Percentiles rank a stretch among this genome's conserved stretches.
Conservation (phyloP, 108 stramenopile genomes). For the Skeletonema marinoi region DNA sequence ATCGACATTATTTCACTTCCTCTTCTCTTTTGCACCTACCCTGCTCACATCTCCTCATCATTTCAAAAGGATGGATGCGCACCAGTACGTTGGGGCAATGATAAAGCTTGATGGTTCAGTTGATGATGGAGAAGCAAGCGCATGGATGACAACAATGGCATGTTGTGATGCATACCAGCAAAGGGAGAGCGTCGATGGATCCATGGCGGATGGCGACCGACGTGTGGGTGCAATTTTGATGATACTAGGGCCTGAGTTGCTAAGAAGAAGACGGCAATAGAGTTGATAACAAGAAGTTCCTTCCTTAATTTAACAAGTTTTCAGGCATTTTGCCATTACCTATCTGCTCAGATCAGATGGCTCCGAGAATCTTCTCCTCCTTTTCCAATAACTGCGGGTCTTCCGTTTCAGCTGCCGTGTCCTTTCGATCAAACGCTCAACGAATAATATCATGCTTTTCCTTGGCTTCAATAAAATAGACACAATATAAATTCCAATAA, state of each 20-base stretch:
- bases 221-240: conserved; percentile 74
- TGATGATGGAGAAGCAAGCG: conserved; percentile 83
- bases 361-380: conserved; percentile 3
- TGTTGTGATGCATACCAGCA: conserved; percentile 90
- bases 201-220: conserved; percentile 61
- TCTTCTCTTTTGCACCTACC: conserved; percentile 80
- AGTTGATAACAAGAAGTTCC: not conserved
- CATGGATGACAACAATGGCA: conserved; percentile 88
- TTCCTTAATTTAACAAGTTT: not conserved
- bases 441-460: conserved; percentile 31
- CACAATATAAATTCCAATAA: conserved; percentile 33
- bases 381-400: conserved; percentile 18
- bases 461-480: conserved; percentile 41
- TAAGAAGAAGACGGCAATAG: conserved; percentile 65
- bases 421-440: conserved; percentile 36
- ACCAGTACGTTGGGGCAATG: conserved; percentile 75
- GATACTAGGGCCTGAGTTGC: conserved; percentile 80
- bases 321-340: not conserved
- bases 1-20: conserved; percentile 82
- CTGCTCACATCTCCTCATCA: conserved; percentile 87
- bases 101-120: conserved; percentile 75
- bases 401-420: conserved; percentile 39
- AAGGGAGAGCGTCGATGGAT: conserved; percentile 63
- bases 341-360: not conserved
- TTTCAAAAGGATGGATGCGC: conserved; percentile 72